phyloP scores from a whole-genome alignment of 2,329 filamentous ascomycete genomes.

The Pyrenophora seminiperda region DNA sequence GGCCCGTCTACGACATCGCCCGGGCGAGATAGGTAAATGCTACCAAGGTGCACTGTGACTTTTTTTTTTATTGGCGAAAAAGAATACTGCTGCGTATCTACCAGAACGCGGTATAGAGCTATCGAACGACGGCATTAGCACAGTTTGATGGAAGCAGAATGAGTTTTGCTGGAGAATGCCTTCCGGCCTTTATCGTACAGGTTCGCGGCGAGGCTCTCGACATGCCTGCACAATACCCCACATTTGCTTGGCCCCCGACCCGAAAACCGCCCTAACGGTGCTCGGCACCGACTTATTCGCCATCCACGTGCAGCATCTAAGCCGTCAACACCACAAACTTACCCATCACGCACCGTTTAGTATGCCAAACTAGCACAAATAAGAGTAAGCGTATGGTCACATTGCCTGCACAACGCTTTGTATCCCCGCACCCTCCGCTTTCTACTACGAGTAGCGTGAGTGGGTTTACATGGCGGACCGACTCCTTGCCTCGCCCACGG shows the following conservation, averaged over 20 bases:
- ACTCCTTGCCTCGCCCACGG: constrained; percentile 8
- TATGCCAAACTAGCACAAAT: constrained; percentile 7
- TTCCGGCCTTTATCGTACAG: not conserved
- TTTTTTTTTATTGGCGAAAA: too few species aligned
- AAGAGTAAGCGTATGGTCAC: not conserved
- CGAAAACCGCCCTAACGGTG: not conserved
- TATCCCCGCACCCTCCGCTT: constrained; percentile 12
- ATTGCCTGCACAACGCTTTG: constrained; percentile 3
- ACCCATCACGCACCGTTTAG: constrained; percentile 4
- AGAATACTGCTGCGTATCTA: too few species aligned
- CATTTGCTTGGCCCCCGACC: not conserved
- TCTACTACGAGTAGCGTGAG: constrained; percentile 2
- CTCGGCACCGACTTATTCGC: constrained; percentile 13
- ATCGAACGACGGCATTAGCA: not conserved
- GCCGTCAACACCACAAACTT: constrained; percentile 11
- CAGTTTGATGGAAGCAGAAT: not conserved
- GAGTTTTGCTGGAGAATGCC: not conserved
- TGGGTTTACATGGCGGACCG: constrained; percentile 19
- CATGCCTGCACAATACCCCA: not conserved
- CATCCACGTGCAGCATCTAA: constrained; percentile 4
- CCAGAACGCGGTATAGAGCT: too few species aligned
- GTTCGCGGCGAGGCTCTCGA: not conserved
- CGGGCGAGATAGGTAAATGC: too few species aligned
- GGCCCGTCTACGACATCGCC: too few species aligned
- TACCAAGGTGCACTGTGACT: too few species aligned